Percentiles rank a stretch among this genome's conserved stretches.
These are phyloP conservation scores for Aspergillus sp. DNA, from an alignment of 2,329 filamentous ascomycete genomes.

Conservation along the genomic window DNA sequence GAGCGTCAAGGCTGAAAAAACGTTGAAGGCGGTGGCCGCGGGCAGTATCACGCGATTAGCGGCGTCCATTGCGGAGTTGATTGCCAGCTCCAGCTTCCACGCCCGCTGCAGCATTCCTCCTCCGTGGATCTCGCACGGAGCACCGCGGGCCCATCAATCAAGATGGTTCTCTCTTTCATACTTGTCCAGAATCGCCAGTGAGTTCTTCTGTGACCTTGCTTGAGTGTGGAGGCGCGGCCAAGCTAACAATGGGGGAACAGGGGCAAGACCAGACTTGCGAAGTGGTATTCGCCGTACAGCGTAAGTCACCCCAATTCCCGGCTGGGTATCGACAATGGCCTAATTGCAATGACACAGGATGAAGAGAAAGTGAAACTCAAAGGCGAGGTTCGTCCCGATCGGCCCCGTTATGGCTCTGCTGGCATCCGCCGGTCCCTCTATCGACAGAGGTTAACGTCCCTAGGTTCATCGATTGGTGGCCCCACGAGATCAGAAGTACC, in stretches of 20 bases:
- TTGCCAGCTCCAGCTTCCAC: background rate
- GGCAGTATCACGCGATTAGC: conserved; percentile 32
- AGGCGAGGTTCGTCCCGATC: conserved; percentile 69
- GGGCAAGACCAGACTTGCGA: conserved; percentile 96
- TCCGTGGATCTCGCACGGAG: conserved; percentile 15
- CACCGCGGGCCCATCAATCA: conserved; percentile 17
- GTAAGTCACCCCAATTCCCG: conserved; percentile 41
- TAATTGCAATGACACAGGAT: conserved; percentile 54
- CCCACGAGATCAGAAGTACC: conserved; percentile 97
- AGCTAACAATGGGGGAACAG: conserved; percentile 49
- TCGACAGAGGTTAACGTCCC: conserved; percentile 7
- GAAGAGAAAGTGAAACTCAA: conserved; percentile 99
- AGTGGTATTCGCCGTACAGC: conserved; percentile 98
- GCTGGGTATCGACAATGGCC: background rate
- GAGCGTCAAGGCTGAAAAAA: background rate
- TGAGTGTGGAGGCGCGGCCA: background rate
- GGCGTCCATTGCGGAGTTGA: conserved; percentile 21
- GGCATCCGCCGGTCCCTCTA: background rate
- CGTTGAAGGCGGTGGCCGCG: conserved; percentile 24
- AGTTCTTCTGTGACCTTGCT: conserved; percentile 16
- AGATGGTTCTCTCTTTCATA: conserved; percentile 77
- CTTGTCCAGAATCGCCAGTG: conserved; percentile 88
- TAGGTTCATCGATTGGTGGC: conserved; percentile 96
- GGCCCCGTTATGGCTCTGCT: background rate
- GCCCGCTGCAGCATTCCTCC: conserved; percentile 18